These are phyloP conservation scores for Aspergillus alliaceus DNA, from an alignment of 2,329 filamentous ascomycete genomes.

Conservation along the genomic window DNA sequence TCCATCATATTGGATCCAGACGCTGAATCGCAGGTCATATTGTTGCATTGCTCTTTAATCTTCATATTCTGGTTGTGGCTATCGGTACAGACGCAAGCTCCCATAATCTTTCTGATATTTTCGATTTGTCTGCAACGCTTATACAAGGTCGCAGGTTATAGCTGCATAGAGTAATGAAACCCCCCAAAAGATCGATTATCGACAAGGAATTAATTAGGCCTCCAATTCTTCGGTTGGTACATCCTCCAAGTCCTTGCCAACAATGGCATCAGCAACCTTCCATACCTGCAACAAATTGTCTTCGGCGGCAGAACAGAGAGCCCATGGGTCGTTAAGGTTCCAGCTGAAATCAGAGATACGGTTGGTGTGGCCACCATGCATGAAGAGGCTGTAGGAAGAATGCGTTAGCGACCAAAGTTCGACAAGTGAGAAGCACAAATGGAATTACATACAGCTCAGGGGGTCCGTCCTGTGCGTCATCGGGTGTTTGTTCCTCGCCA, in stretches of 20 bases:
- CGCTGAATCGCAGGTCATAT: too few relatives aligned
- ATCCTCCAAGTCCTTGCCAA: conserved; percentile 73
- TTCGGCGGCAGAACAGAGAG: conserved; percentile 91
- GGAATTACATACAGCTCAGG: conserved; percentile 75
- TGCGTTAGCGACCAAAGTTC: conserved; percentile 1
- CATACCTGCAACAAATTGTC: conserved; percentile 96
- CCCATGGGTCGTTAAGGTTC: conserved; percentile 96
- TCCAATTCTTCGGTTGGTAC: conserved; percentile 76
- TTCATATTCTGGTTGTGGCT: neutral
- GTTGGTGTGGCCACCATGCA: conserved; percentile 98
- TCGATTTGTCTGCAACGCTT: neutral
- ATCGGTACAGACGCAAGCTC: conserved; percentile 47
- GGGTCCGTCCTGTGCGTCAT: conserved; percentile 91
- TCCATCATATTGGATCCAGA: too few relatives aligned
- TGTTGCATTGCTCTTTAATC: neutral
- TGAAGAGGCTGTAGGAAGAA: conserved; percentile 69
- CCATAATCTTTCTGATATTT: neutral
- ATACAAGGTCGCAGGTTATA: conserved; percentile 1
- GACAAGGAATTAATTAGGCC: conserved; percentile 32
- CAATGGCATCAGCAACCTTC: conserved; percentile 81
- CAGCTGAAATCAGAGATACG: conserved; percentile 95
- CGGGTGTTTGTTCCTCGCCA: conserved; percentile 90
- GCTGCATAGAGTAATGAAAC: neutral
- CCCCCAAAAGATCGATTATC: neutral
- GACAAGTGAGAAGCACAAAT: neutral